phyloP scores from a whole-genome alignment of 2,329 filamentous ascomycete species.

The Penicillium polonicum region DNA sequence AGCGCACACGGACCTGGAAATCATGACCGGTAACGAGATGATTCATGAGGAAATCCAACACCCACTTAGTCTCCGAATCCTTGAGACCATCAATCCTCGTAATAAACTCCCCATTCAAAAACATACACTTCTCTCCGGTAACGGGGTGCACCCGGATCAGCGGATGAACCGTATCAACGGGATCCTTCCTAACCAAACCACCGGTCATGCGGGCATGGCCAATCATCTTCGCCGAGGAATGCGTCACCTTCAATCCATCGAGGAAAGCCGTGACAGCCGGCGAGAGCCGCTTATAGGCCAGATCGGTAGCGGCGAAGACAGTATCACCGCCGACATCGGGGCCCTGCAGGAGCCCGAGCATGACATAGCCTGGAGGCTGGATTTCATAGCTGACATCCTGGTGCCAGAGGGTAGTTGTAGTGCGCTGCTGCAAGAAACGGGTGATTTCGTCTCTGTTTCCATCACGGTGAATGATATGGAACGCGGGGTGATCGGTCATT shows the following conservation, averaged over 20 bases:
- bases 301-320: slow-evolving; percentile 46
- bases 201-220: slow-evolving; percentile 43
- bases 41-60: slow-evolving; percentile 51
- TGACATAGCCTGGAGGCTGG: slow-evolving; percentile 49
- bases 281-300: slow-evolving; percentile 51
- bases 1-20: slow-evolving; percentile 49
- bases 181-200: slow-evolving; percentile 45
- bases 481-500: slow-evolving; percentile 44
- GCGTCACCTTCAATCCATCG: slow-evolving; percentile 38
- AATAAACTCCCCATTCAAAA: slow-evolving; percentile 51
- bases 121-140: slow-evolving; percentile 50
- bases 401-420: slow-evolving; percentile 51
- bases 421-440: slow-evolving; percentile 44
- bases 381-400: slow-evolving; percentile 52
- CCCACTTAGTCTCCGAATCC: slow-evolving; percentile 46
- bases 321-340: slow-evolving; percentile 53
- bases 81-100: slow-evolving; percentile 50
- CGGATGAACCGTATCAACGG: slow-evolving; percentile 47
- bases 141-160: slow-evolving; percentile 50
- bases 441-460: slow-evolving; percentile 46
- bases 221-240: slow-evolving; percentile 48
- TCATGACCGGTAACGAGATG: slow-evolving; percentile 50
- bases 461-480: slow-evolving; percentile 49
- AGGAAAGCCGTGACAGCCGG: slow-evolving; percentile 48
- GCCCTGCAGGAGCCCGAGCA: slow-evolving; percentile 50